Conservation (phyloP, 2,329 filamentous ascomycete genomes). For the Colletotrichum lini region DNA sequence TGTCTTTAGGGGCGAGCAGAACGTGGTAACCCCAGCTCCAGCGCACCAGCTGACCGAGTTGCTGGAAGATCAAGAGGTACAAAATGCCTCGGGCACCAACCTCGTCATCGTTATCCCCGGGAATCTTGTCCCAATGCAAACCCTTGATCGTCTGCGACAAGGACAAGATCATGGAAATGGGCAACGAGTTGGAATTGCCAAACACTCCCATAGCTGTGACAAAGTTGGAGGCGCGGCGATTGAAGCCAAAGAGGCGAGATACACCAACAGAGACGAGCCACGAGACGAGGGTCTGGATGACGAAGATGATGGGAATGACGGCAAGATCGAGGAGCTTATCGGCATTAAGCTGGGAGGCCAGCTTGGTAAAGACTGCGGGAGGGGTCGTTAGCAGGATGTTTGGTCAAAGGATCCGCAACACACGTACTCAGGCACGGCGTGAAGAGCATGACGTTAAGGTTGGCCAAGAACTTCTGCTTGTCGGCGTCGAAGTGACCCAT, state of each 20-base stretch:
- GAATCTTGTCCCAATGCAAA: conserved; percentile 92
- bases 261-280: conserved; percentile 82
- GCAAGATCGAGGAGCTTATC: conserved; percentile 91
- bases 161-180: conserved; percentile 95
- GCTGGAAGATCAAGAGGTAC: conserved; percentile 97
- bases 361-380: conserved; percentile 88
- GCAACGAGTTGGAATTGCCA: conserved; percentile 97
- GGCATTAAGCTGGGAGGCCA: conserved; percentile 93
- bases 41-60: conserved; percentile 92
- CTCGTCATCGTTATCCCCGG: conserved; percentile 94
- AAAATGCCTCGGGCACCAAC: conserved; percentile 94
- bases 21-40: conserved; percentile 99
- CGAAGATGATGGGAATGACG: conserved; percentile 95
- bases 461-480: conserved; percentile 96
- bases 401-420: neutral
- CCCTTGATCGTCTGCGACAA: conserved; percentile 93
- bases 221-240: conserved; percentile 90
- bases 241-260: conserved; percentile 83
- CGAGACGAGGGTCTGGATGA: conserved; percentile 89
- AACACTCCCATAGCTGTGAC: conserved; percentile 98
- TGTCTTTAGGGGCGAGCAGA: conserved; percentile 86
- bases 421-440: conserved; percentile 92
- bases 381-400: conserved; percentile 42
- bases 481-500: conserved; percentile 95
- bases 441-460: conserved; percentile 96